Conservation (phyloP, 495 filamentous ascomycete species). For the Sporormia fimetaria region DNA sequence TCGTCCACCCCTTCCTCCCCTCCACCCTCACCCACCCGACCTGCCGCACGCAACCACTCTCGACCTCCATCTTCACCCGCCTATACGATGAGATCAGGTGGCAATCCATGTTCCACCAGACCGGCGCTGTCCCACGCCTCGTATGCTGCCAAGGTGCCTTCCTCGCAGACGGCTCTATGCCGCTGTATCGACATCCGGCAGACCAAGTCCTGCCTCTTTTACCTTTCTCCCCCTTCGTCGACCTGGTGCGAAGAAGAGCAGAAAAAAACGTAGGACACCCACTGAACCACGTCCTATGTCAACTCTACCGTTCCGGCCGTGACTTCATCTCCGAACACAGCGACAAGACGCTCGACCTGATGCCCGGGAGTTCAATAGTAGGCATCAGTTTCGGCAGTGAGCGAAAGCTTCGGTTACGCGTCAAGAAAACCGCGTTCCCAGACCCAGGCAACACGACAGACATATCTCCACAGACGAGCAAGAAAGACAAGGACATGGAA, state of each 20-base stretch:
- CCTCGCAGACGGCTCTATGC: slow-evolving; percentile 61
- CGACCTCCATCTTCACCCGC: slow-evolving; percentile 49
- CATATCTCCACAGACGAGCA: too few species aligned
- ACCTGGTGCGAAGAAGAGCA: slow-evolving; percentile 51
- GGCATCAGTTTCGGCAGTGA: slow-evolving; percentile 90
- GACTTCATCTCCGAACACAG: slow-evolving; percentile 96
- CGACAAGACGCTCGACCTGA: slow-evolving; percentile 93
- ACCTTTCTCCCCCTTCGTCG: slow-evolving; percentile 61
- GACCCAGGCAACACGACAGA: too few species aligned
- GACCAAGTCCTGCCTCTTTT: slow-evolving; percentile 77
- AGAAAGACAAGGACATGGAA: slow-evolving; percentile 7
- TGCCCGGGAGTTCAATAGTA: slow-evolving; percentile 65
- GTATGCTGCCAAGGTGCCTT: slow-evolving; percentile 78
- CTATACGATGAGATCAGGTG: slow-evolving; percentile 69
- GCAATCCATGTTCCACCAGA: slow-evolving; percentile 86
- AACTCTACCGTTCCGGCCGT: slow-evolving; percentile 80
- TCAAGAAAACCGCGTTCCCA: slow-evolving; percentile 56
- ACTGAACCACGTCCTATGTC: slow-evolving; percentile 86
- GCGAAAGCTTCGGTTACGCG: slow-evolving; percentile 80
- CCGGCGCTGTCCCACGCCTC: slow-evolving; percentile 86
- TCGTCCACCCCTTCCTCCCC: slow-evolving; percentile 57
- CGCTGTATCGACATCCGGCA: slow-evolving; percentile 86
- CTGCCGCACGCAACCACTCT: slow-evolving; percentile 10
- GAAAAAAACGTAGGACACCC: slow-evolving; percentile 65
- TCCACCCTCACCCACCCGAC: slow-evolving; percentile 26